phyloP scores from a whole-genome alignment of 2,329 filamentous ascomycete species.

The Neonectria neomacrospora region DNA sequence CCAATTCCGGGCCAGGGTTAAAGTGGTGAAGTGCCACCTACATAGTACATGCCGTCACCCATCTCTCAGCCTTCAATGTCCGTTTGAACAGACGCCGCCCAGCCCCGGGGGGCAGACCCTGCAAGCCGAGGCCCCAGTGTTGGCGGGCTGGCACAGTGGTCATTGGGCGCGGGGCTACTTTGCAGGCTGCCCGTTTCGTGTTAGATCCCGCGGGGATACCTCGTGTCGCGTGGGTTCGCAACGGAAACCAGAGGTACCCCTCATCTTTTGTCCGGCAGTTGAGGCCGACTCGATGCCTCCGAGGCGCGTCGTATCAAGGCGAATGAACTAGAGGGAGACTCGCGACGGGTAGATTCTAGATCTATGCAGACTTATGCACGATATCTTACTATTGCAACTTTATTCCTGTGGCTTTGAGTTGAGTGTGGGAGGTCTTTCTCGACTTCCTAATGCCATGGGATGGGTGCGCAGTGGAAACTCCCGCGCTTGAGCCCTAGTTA shows the following conservation, averaged over 20 bases:
- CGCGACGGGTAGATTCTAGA: conserved; percentile 1
- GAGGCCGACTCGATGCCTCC: background rate
- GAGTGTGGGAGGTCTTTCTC: background rate
- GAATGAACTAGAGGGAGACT: background rate
- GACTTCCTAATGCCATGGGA: background rate
- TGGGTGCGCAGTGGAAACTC: conserved; percentile 1
- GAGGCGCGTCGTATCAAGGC: background rate
- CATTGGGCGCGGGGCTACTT: conserved; percentile 29
- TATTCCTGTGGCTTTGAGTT: background rate
- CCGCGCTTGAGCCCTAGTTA: background rate
- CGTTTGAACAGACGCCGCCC: conserved; percentile 1
- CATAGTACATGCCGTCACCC: conserved; percentile 2
- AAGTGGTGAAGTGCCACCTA: background rate
- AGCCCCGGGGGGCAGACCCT: conserved; percentile 20
- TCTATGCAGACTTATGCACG: background rate
- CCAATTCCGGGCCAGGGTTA: conserved; percentile 17
- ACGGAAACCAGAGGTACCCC: conserved; percentile 10
- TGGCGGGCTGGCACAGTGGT: conserved; percentile 20
- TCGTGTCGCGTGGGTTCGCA: conserved; percentile 10
- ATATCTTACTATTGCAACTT: background rate
- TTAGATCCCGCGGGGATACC: conserved; percentile 6
- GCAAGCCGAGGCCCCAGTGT: conserved; percentile 25
- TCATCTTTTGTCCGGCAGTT: conserved; percentile 8
- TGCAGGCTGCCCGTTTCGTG: conserved; percentile 33
- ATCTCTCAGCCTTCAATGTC: conserved; percentile 2